Conservation (phyloP, 768 basidiomycete species). For the Mycena venus region DNA sequence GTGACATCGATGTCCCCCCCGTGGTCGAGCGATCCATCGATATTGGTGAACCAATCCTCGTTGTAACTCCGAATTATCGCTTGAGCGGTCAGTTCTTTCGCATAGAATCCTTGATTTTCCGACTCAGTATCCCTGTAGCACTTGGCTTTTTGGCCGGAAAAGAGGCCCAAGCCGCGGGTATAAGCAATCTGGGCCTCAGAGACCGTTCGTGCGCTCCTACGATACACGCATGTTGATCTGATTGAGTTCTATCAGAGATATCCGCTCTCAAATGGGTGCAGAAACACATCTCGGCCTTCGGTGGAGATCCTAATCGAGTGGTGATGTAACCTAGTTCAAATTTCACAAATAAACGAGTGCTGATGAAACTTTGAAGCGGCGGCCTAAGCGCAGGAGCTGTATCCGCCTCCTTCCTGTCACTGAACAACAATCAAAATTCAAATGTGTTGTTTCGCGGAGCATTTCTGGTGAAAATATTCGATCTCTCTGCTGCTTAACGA, state of each 20-base stretch:
- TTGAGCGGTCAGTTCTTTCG: background rate
- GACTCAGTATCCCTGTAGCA: background rate
- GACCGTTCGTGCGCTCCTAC: conserved; percentile 6
- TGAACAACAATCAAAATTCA: conserved; percentile 8
- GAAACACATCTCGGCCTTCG: conserved; percentile 66
- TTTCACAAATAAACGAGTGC: background rate
- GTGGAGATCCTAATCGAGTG: conserved; percentile 66
- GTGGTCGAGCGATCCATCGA: conserved; percentile 10
- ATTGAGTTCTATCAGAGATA: conserved; percentile 38
- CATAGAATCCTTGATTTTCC: too few relatives aligned
- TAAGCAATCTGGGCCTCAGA: conserved; percentile 12
- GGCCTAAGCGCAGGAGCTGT: conserved; percentile 8
- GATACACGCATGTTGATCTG: too few relatives aligned
- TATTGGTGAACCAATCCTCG: conserved; percentile 1
- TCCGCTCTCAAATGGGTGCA: conserved; percentile 69
- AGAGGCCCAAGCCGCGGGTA: conserved; percentile 4
- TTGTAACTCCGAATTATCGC: conserved; percentile 18
- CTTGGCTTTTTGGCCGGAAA: conserved; percentile 17
- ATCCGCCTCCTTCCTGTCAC: background rate
- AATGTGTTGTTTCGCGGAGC: conserved; percentile 4
- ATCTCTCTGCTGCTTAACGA: too few relatives aligned
- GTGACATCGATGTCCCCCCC: background rate
- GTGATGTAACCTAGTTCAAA: conserved; percentile 50
- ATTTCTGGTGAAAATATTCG: background rate
- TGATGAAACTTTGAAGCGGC: background rate